These are phyloP conservation scores for Chrysoporthe cubensis DNA, from an alignment of 2,329 filamentous ascomycete species.

Conservation along the genomic window DNA sequence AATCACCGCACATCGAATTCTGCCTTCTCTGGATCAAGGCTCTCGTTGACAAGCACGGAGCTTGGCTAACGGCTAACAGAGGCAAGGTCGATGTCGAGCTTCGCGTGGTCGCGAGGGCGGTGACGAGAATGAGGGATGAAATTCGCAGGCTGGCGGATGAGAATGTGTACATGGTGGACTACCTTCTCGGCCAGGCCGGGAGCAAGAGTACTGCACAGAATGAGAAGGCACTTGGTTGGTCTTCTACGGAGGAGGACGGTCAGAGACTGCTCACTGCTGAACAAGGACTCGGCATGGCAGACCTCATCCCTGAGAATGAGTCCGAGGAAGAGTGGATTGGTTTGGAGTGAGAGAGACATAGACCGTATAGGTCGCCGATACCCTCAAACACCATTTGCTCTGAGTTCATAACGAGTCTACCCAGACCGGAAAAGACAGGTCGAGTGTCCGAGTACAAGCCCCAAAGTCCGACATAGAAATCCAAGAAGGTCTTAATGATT, in stretches of 20 bases:
- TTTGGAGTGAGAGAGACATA: slow-evolving; percentile 44
- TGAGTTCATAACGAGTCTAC: neutral
- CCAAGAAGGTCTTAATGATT: neutral
- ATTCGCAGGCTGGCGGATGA: slow-evolving; percentile 82
- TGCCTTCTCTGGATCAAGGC: slow-evolving; percentile 92
- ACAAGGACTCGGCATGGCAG: slow-evolving; percentile 32
- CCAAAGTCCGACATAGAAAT: neutral
- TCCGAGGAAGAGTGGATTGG: slow-evolving; percentile 53
- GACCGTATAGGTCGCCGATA: slow-evolving; percentile 17
- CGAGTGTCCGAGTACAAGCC: neutral
- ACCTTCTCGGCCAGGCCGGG: slow-evolving; percentile 63
- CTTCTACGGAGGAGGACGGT: slow-evolving; percentile 31
- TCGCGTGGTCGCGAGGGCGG: slow-evolving; percentile 78
- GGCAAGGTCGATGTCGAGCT: slow-evolving; percentile 83
- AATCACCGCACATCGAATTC: slow-evolving; percentile 92
- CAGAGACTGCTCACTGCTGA: slow-evolving; percentile 38
- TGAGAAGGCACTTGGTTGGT: slow-evolving; percentile 29
- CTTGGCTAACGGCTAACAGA: slow-evolving; percentile 80
- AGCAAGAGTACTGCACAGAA: slow-evolving; percentile 35
- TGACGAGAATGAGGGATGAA: slow-evolving; percentile 80
- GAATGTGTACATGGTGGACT: slow-evolving; percentile 88
- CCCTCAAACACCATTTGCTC: slow-evolving; percentile 5
- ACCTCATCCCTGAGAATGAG: slow-evolving; percentile 38
- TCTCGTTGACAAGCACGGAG: slow-evolving; percentile 78
- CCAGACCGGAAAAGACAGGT: neutral